Evolutionary conservation across 108 stramenopile genomes (phyloP).

Genomic region (Stephanodiscus triporus): DNA sequence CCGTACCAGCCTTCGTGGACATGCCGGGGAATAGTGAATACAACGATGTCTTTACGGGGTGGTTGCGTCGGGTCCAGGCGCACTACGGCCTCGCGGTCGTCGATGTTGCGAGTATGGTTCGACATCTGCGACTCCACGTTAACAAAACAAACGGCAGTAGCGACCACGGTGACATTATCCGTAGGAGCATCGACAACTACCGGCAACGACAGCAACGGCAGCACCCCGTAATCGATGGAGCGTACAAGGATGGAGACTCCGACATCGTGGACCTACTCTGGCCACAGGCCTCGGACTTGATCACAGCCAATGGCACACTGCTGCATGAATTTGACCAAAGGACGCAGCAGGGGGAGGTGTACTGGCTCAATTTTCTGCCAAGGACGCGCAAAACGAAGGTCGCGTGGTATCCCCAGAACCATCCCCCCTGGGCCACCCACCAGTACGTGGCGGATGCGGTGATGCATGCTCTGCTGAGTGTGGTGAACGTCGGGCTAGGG

Average conservation of each 20-base stretch:
- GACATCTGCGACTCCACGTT: background rate
- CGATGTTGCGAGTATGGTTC: conserved; percentile 11
- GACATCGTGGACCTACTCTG: conserved; percentile 10
- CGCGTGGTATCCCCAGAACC: conserved; percentile 19
- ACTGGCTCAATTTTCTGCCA: conserved; percentile 16
- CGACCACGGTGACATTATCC: background rate
- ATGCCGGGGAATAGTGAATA: background rate
- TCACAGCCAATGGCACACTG: conserved; percentile 10
- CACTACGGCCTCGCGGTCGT: conserved; percentile 16
- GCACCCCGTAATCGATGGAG: background rate
- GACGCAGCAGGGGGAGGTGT: background rate
- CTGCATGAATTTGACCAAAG: background rate
- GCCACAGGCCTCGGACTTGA: conserved; percentile 14
- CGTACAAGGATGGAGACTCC: background rate
- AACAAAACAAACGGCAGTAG: background rate
- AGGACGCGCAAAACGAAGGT: conserved; percentile 10
- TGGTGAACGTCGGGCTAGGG: conserved; percentile 6
- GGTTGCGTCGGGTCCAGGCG: background rate
- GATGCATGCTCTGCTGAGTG: conserved; percentile 7
- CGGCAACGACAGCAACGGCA: background rate
- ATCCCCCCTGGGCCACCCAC: conserved; percentile 33
- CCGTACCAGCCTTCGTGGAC: background rate
- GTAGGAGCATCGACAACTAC: background rate
- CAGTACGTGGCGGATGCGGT: conserved; percentile 38
- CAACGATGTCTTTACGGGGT: background rate